These are phyloP conservation scores for Penicillium subrubescens DNA, from an alignment of 495 filamentous ascomycete species.

Conservation along the genomic window DNA sequence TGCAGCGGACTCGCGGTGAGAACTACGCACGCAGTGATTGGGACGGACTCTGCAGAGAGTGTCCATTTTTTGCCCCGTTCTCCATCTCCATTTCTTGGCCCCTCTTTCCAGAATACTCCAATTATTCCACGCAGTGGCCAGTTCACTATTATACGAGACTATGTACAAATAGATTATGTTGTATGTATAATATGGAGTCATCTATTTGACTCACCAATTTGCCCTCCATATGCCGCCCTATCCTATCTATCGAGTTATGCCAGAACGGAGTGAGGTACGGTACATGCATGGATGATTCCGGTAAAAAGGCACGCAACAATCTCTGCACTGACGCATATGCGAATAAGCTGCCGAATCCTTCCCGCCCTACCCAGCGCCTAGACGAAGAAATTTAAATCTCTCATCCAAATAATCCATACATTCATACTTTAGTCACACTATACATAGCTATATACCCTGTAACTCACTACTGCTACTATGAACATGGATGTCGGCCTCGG, in stretches of 20 bases:
- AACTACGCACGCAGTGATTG: neutral
- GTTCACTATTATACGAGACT: too few species aligned
- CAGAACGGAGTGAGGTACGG: neutral
- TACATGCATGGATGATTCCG: neutral
- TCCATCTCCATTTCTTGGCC: neutral
- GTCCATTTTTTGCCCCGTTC: neutral
- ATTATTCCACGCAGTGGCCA: neutral
- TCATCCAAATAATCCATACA: neutral
- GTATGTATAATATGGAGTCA: neutral
- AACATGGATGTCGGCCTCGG: slow-evolving; percentile 3
- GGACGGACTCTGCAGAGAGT: neutral
- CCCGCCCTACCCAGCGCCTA: neutral
- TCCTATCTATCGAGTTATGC: neutral
- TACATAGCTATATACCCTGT: neutral
- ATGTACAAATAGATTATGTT: neutral
- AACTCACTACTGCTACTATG: neutral
- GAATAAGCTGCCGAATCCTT: neutral
- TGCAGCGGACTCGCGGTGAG: neutral
- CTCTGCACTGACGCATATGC: neutral
- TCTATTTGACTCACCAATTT: neutral
- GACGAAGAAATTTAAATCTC: neutral
- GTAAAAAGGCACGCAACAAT: neutral
- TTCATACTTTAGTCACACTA: neutral
- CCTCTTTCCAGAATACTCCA: slow-evolving; percentile 8
- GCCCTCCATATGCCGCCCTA: neutral